These are phyloP conservation scores for Elsinoe ampelina DNA, from an alignment of 2,329 filamentous ascomycete species.

Conservation along the genomic window DNA sequence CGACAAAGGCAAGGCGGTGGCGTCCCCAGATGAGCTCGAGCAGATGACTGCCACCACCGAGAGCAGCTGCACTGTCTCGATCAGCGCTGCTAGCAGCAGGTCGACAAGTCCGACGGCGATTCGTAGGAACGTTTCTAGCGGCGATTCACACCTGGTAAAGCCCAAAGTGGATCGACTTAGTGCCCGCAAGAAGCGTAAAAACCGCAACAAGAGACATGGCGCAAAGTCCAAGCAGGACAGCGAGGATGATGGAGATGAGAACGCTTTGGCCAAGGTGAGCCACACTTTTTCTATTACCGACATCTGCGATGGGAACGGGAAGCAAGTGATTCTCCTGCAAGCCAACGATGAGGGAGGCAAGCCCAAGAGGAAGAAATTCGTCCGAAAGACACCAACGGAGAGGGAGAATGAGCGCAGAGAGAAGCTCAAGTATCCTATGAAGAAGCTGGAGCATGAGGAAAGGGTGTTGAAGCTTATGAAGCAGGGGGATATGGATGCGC, in stretches of 20 bases:
- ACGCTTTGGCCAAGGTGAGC: constrained; percentile 6
- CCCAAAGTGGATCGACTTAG: neutral
- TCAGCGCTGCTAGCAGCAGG: neutral
- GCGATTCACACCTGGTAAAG: neutral
- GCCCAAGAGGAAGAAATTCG: constrained; percentile 8
- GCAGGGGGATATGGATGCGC: neutral
- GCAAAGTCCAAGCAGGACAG: constrained; percentile 16
- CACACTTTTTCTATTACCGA: neutral
- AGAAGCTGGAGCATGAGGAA: constrained; percentile 8
- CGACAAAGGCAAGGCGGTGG: neutral
- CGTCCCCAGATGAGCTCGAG: neutral
- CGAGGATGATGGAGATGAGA: neutral
- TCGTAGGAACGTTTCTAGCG: neutral
- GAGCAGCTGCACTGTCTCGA: neutral
- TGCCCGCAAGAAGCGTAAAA: constrained; percentile 2
- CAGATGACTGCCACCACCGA: neutral
- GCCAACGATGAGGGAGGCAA: constrained; percentile 17
- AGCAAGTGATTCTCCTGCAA: neutral
- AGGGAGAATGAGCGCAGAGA: constrained; percentile 10
- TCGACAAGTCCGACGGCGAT: neutral
- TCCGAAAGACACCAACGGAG: constrained; percentile 20
- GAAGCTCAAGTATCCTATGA: neutral
- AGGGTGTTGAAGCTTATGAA: neutral
- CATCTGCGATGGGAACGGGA: constrained; percentile 12
- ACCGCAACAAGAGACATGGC: neutral